A percentile compares a stretch with the other conserved stretches of the same genome.
Conservation (phyloP, 208 protist genomes). For the Leptomonas pyrrhocoris region DNA sequence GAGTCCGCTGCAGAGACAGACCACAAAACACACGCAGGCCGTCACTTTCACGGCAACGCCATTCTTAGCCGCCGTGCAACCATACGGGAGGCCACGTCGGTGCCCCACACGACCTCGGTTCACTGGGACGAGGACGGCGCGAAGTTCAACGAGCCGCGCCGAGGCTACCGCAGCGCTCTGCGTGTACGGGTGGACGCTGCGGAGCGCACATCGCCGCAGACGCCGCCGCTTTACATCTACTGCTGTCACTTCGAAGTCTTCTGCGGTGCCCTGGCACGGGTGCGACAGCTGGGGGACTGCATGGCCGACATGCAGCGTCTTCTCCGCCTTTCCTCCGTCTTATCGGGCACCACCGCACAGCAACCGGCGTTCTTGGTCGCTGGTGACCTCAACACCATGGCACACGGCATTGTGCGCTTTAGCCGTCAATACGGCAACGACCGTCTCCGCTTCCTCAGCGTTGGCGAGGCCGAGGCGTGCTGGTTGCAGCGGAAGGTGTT, state of each 20-base stretch:
- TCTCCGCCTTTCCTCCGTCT: slow-evolving; percentile 14
- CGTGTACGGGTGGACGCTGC: slow-evolving; percentile 42
- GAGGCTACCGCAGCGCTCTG: slow-evolving; percentile 59
- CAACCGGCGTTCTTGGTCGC: slow-evolving; percentile 65
- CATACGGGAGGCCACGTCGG: slow-evolving; percentile 42
- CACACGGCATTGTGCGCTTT: slow-evolving; percentile 71
- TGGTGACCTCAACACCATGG: slow-evolving; percentile 86
- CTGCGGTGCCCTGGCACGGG: slow-evolving; percentile 64
- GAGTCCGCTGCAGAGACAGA: neutral
- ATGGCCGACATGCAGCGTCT: slow-evolving; percentile 56
- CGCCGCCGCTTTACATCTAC: slow-evolving; percentile 75
- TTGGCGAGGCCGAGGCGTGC: slow-evolving; percentile 76
- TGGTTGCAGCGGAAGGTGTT: slow-evolving; percentile 84
- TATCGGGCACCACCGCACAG: neutral
- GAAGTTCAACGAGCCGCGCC: slow-evolving; percentile 50
- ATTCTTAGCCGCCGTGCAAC: slow-evolving; percentile 53
- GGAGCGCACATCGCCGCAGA: slow-evolving; percentile 33
- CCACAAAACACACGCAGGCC: slow-evolving; percentile 2
- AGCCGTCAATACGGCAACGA: slow-evolving; percentile 45
- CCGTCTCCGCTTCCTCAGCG: slow-evolving; percentile 56
- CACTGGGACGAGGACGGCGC: slow-evolving; percentile 58
- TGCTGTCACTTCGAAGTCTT: slow-evolving; percentile 85
- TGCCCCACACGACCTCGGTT: slow-evolving; percentile 52
- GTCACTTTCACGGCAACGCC: slow-evolving; percentile 82
- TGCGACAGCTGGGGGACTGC: slow-evolving; percentile 70